Evolutionary conservation across 2,329 filamentous ascomycete genomes (phyloP).

Genomic region (Ceratocystis colombiana): DNA sequence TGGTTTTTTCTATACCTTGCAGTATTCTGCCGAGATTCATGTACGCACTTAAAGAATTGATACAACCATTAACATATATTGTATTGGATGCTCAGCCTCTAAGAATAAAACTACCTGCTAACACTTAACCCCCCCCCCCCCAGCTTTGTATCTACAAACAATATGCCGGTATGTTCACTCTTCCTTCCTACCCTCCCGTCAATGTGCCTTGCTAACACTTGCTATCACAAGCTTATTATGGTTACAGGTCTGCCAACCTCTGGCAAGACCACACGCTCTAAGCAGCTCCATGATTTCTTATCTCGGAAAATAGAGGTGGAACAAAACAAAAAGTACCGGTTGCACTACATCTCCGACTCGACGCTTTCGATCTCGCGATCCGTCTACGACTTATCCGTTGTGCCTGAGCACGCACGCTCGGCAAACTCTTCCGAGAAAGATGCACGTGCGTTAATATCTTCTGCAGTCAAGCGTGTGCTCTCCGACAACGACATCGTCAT

Average conservation of each 20-base stretch:
- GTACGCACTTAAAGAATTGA: background rate
- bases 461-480: constrained; percentile 66
- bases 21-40: background rate
- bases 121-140: background rate
- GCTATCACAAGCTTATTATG: constrained; percentile 48
- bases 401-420: constrained; percentile 53
- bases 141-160: background rate
- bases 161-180: constrained; percentile 15
- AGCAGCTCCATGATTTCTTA: constrained; percentile 57
- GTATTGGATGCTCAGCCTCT: background rate
- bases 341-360: constrained; percentile 67
- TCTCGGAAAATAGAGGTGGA: constrained; percentile 41
- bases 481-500: constrained; percentile 66
- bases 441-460: constrained; percentile 64
- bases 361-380: constrained; percentile 56
- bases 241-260: constrained; percentile 57
- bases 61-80: background rate
- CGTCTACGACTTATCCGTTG: constrained; percentile 54
- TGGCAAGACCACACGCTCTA: constrained; percentile 56
- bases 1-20: constrained; percentile 1
- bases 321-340: constrained; percentile 44
- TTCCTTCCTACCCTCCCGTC: background rate
- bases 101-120: background rate
- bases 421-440: constrained; percentile 72
- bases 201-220: constrained; percentile 9